Evolutionary conservation across 371 early-diverging fungal species (phyloP).

Genomic region (Homolaphlyctis polyrhiza): DNA sequence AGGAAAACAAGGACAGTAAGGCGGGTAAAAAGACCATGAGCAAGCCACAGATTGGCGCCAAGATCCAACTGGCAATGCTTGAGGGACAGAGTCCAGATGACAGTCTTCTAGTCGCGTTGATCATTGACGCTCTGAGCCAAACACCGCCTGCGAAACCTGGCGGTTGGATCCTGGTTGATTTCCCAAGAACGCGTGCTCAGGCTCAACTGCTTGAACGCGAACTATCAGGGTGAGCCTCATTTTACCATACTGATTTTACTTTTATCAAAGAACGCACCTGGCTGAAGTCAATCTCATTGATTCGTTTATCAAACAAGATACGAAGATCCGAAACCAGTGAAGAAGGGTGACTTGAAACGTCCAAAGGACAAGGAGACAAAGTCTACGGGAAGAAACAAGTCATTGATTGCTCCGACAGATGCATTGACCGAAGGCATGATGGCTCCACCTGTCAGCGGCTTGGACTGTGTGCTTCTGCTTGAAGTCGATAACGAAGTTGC

Average conservation of each 20-base stretch:
- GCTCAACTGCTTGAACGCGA: constrained; percentile 49
- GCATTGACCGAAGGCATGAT: constrained; percentile 10
- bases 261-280: background rate
- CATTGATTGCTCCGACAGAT: constrained; percentile 33
- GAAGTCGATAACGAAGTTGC: constrained; percentile 46
- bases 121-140: constrained; percentile 34
- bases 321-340: constrained; percentile 53
- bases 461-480: constrained; percentile 43
- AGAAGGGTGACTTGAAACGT: constrained; percentile 46
- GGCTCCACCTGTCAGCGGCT: constrained; percentile 22
- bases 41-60: constrained; percentile 27
- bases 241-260: background rate
- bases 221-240: constrained; percentile 38
- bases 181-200: constrained; percentile 42
- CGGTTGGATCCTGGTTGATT: constrained; percentile 48
- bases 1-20: background rate
- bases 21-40: constrained; percentile 12
- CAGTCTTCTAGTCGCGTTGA: constrained; percentile 29
- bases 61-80: constrained; percentile 32
- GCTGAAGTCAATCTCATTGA: background rate
- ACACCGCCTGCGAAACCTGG: constrained; percentile 8
- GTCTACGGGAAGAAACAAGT: constrained; percentile 10
- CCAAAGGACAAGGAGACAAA: constrained; percentile 29
- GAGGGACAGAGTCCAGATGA: constrained; percentile 40
- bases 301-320: constrained; percentile 23